These are phyloP conservation scores for Thermochaetoides dissita DNA, from an alignment of 2,329 filamentous ascomycete genomes.

Conservation along the genomic window DNA sequence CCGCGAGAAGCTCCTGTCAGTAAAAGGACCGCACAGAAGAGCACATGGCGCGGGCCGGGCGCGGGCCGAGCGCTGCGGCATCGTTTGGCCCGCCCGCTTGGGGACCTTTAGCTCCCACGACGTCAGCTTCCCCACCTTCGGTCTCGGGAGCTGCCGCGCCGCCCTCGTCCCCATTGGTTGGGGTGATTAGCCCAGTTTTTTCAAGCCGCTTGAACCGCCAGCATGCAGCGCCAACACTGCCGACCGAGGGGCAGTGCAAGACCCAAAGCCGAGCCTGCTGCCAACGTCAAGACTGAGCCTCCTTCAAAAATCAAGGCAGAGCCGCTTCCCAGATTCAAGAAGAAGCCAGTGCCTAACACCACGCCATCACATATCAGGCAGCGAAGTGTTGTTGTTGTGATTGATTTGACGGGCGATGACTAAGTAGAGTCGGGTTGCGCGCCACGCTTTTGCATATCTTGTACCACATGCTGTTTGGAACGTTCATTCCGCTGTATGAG, in stretches of 20 bases:
- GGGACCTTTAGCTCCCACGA: no score
- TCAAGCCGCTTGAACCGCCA: slow-evolving; percentile 4
- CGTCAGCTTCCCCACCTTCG: neutral
- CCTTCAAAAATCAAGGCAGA: no score
- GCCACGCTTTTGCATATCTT: no score
- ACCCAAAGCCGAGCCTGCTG: no score
- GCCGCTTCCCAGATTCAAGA: neutral
- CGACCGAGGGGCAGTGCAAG: neutral
- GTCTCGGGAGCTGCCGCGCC: neutral
- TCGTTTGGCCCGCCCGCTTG: no score
- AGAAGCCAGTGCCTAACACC: neutral
- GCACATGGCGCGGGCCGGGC: no score
- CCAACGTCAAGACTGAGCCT: no score
- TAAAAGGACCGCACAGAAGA: no score
- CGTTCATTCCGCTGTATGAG: no score
- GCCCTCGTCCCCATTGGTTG: neutral
- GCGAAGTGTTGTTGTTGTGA: slow-evolving; percentile 1
- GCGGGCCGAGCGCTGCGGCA: no score
- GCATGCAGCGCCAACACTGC: neutral
- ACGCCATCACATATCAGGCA: slow-evolving; percentile 1
- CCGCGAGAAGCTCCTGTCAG: no score
- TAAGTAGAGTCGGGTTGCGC: neutral
- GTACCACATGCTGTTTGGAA: no score
- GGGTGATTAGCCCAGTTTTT: slow-evolving; percentile 3
- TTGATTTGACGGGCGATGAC: slow-evolving; percentile 9